A percentile compares a stretch with the other conserved stretches of the same genome.
Conservation (phyloP, 768 basidiomycete species). For the Rhodotorula toruloides region DNA sequence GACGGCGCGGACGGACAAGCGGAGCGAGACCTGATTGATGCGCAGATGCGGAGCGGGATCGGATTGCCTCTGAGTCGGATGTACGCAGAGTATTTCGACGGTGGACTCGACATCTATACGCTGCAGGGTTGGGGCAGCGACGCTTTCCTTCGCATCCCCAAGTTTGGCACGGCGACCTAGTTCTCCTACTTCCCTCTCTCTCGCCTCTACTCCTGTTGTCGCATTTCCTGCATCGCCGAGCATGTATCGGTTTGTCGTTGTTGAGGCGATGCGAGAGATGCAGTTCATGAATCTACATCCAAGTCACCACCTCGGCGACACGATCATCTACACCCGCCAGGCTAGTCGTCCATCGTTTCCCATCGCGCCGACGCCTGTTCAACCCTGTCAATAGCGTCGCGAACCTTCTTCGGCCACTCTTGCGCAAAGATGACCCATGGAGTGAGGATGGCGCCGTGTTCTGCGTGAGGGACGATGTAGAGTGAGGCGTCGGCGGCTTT, state of each 20-base stretch:
- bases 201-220: no score
- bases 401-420: slow-evolving; percentile 10
- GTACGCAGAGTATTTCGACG: slow-evolving; percentile 38
- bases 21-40: slow-evolving; percentile 12
- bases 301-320: no score
- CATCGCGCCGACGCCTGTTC: slow-evolving; percentile 5
- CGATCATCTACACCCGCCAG: no score
- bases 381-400: slow-evolving; percentile 13
- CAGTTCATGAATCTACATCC: no score
- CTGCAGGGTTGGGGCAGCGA: slow-evolving; percentile 35
- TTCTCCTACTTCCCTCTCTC: no score
- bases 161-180: slow-evolving; percentile 25
- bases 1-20: neutral
- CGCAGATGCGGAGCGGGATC: slow-evolving; percentile 35
- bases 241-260: no score
- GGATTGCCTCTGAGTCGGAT: slow-evolving; percentile 38
- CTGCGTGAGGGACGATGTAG: slow-evolving; percentile 11
- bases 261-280: no score
- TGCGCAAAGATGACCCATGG: neutral
- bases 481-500: neutral
- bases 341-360: no score
- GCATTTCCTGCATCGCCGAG: no score
- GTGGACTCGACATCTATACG: slow-evolving; percentile 28
- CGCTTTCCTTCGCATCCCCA: slow-evolving; percentile 29
- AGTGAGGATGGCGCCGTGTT: slow-evolving; percentile 27